phyloP scores from a whole-genome alignment of 116 monocot genomes.

The Dioscorea cayenensis region DNA sequence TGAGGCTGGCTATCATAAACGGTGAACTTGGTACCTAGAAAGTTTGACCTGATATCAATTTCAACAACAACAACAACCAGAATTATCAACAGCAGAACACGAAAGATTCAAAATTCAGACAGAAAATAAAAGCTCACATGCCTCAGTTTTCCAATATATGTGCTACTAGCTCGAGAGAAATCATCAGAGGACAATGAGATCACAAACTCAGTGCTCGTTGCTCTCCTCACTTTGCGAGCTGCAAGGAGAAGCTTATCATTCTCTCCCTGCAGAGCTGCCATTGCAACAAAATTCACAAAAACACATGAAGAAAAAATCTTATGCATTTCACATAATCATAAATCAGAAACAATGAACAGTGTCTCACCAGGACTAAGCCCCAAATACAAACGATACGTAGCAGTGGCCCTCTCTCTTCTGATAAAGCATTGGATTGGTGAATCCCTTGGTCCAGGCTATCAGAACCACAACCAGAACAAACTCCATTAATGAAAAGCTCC shows the following conservation, averaged over 20 bases:
- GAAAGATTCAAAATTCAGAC: background rate
- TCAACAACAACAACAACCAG: background rate
- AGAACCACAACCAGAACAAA: background rate
- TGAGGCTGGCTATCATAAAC: constrained; percentile 33
- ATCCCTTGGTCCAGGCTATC: constrained; percentile 47
- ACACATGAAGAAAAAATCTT: background rate
- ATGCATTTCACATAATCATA: background rate
- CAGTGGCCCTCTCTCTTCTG: constrained; percentile 48
- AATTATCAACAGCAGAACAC: background rate
- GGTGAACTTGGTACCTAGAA: constrained; percentile 29
- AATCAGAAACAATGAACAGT: background rate
- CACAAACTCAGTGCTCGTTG: constrained; percentile 53
- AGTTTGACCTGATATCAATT: constrained; percentile 21
- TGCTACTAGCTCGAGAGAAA: constrained; percentile 57
- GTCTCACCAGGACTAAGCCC: constrained; percentile 52
- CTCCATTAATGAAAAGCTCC: background rate
- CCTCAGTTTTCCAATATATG: constrained; percentile 65
- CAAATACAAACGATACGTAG: constrained; percentile 44
- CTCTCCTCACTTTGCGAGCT: constrained; percentile 49
- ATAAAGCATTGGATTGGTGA: constrained; percentile 60
- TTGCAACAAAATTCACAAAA: background rate
- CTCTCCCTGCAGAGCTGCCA: constrained; percentile 49
- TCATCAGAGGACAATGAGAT: constrained; percentile 52
- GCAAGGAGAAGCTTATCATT: constrained; percentile 63
- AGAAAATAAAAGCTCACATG: constrained; percentile 11